Evolutionary conservation across 2,329 filamentous ascomycete genomes (phyloP), one percentile per base, ranked within the genome.

Genomic region (Cercospora zeina): DNA sequence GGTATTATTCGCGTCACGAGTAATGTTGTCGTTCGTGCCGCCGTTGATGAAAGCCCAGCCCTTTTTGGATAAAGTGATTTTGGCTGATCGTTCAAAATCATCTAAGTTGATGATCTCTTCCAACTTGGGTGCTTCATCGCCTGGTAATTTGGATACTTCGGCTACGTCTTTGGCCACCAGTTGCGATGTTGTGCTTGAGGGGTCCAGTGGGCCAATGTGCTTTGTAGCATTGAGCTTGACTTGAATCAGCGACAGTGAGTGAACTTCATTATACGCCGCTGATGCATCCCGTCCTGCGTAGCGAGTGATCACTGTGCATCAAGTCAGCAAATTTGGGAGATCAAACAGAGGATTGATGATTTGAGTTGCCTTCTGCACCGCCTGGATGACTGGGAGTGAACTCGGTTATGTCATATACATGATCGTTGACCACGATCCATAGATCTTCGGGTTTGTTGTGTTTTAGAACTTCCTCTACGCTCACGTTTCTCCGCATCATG

Each of bases 371-470:
- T 45, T 45, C 39, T 45, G 39, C 39, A 45, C 39, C 39, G 7
- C 39, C 39, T 10, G 39, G 39, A 21, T 45, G 39, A 16, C 4
- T 16, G 2, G 39, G 39, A 45, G 39, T 21, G 71, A 45, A 45
- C 19, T 84, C 80, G 24, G 84, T 87, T 47, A 90, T 76, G 72
- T 90, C 85, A 78, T 87, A 89, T 21, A 89, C 85, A 68, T 83
- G 82, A 47, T 83, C 82, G 71, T 89, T 83, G 24, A 90, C 82
- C n/a, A 89, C 86, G 63, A 90, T 83, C 88, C 88, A 90, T 69
- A 77, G 79, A 60, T 75, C 71, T 33, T 72, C 70, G 3, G 71
- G 58, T 1, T 67, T 65, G 49, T 71, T 67, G 53, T 75, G 73
- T 51, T 73, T 74, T 19, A 65, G 63, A 27, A 75, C 64, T 56